Evolutionary conservation across 768 basidiomycete genomes (phyloP).

Genomic region (Psilocybe subaeruginosa): DNA sequence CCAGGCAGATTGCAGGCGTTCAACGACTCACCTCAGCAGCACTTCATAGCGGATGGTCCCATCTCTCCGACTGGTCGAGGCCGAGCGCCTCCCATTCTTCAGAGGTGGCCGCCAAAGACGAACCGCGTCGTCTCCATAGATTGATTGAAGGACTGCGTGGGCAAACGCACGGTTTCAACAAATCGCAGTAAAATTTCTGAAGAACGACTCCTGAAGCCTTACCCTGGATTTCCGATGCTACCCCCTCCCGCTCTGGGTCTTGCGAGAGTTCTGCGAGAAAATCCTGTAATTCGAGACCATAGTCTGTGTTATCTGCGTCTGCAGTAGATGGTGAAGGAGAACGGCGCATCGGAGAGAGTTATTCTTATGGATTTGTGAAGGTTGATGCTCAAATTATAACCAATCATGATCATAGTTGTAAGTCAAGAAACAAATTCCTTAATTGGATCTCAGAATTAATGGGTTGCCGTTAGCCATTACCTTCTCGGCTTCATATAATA

Average conservation of each 20-base stretch:
- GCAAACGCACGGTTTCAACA: constrained; percentile 1
- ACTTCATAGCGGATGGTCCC: constrained; percentile 67
- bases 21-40: constrained; percentile 56
- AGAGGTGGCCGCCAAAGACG: constrained; percentile 54
- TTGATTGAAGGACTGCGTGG: constrained; percentile 71
- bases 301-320: constrained; percentile 20
- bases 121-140: constrained; percentile 74
- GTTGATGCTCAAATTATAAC: constrained; percentile 8
- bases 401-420: constrained; percentile 6
- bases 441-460: background rate
- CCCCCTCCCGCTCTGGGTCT: constrained; percentile 39
- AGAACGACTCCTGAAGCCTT: constrained; percentile 8
- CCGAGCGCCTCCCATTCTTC: constrained; percentile 20
- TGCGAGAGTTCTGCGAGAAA: constrained; percentile 37
- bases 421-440: constrained; percentile 5
- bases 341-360: constrained; percentile 22
- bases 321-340: constrained; percentile 27
- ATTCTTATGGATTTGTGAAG: constrained; percentile 24
- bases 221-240: constrained; percentile 54
- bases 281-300: constrained; percentile 33
- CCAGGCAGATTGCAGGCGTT: background rate
- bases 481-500: background rate
- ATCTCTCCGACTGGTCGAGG: constrained; percentile 18
- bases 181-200: background rate
- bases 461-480: background rate